phyloP scores from a whole-genome alignment of 805 yeast genomes.

The Wickerhamomyces subpelliculosus region DNA sequence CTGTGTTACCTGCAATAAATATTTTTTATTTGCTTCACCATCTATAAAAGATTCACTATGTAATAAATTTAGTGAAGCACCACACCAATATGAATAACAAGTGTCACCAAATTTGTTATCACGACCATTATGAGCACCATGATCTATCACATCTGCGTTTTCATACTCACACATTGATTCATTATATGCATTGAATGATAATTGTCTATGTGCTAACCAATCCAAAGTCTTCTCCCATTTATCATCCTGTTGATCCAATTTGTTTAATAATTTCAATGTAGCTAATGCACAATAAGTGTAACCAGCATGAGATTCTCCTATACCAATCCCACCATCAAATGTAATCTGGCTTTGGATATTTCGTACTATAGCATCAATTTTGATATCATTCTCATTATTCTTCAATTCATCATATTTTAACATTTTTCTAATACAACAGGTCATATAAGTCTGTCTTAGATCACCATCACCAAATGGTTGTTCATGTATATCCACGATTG shows the following conservation, averaged over 20 bases:
- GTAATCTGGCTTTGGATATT: conserved; percentile 32
- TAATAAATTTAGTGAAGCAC: conserved; percentile 49
- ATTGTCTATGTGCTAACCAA: conserved; percentile 66
- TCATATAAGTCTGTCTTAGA: conserved; percentile 68
- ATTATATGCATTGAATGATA: conserved; percentile 29
- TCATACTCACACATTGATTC: conserved; percentile 22
- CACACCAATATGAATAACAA: conserved; percentile 83
- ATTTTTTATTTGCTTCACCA: conserved; percentile 28
- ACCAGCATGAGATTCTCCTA: conserved; percentile 78
- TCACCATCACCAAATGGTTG: conserved; percentile 56
- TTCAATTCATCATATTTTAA: conserved; percentile 25
- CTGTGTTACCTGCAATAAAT: conserved; percentile 51
- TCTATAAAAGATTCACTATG: conserved; percentile 28
- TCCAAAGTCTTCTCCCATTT: conserved; percentile 35
- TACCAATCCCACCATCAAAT: conserved; percentile 70
- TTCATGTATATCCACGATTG: conserved; percentile 28
- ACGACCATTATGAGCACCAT: conserved; percentile 84
- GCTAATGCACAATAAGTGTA: conserved; percentile 80
- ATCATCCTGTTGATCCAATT: conserved; percentile 14
- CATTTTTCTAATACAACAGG: conserved; percentile 52
- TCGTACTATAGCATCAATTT: conserved; percentile 29
- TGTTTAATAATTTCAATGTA: conserved; percentile 38
- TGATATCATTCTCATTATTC: conserved; percentile 24
- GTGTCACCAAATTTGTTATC: conserved; percentile 81
- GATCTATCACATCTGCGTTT: conserved; percentile 39